Percentiles rank a stretch among this genome's conserved stretches.
phyloP scores from a whole-genome alignment of 1,284 basidiomycete species.

The Golubevia sp. region DNA sequence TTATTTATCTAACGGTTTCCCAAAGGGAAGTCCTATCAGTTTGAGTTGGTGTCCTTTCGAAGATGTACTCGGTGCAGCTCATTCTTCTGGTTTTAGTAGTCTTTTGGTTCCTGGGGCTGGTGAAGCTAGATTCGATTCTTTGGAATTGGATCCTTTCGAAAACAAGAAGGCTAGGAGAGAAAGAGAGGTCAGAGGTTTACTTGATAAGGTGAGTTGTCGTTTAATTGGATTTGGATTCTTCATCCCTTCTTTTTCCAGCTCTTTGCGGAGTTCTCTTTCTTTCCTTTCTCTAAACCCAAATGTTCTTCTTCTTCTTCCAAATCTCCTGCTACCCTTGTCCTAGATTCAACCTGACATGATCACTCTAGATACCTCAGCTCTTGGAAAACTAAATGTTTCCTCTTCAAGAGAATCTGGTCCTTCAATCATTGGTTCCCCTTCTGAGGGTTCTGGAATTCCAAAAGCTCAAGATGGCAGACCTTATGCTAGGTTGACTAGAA shows the following conservation, averaged over 20 bases:
- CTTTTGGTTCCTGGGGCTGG: slow-evolving; percentile 89
- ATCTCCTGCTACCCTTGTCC: too few relatives aligned
- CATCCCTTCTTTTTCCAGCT: not conserved
- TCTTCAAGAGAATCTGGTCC: not conserved
- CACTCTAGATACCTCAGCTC: slow-evolving; percentile 79
- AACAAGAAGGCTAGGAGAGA: slow-evolving; percentile 80
- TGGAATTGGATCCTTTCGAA: slow-evolving; percentile 94
- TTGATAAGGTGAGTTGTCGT: slow-evolving; percentile 75
- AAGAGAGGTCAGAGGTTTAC: slow-evolving; percentile 83
- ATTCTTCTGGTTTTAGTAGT: slow-evolving; percentile 75
- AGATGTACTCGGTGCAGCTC: slow-evolving; percentile 81
- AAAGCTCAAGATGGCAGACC: slow-evolving; percentile 42
- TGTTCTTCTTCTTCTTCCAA: slow-evolving; percentile 4
- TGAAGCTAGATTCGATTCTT: slow-evolving; percentile 91
- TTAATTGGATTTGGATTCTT: not conserved
- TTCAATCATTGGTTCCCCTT: too few relatives aligned
- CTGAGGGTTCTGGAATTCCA: slow-evolving; percentile 2
- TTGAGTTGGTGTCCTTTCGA: slow-evolving; percentile 83
- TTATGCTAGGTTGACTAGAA: slow-evolving; percentile 40
- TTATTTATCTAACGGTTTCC: slow-evolving; percentile 49
- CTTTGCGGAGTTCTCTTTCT: not conserved
- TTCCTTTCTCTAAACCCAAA: not conserved
- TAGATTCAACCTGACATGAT: slow-evolving; percentile 93
- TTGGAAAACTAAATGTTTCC: slow-evolving; percentile 49
- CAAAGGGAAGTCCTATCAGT: slow-evolving; percentile 69